phyloP scores from a whole-genome alignment of 208 protist species.

The Naegleria gruberi region DNA sequence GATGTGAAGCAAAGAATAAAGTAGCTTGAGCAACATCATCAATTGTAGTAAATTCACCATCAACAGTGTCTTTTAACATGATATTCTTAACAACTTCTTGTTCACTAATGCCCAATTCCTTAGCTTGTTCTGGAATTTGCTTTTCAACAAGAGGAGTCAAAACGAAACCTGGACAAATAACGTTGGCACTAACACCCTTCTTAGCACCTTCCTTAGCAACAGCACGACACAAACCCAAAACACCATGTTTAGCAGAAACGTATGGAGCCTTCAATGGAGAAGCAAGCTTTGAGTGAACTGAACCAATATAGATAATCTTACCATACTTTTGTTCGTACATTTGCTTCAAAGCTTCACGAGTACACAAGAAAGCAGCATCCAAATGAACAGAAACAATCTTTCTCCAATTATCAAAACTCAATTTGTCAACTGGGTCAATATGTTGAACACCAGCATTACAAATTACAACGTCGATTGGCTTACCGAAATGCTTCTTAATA shows the following conservation, averaged over 20 bases:
- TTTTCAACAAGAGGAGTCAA: constrained; percentile 33
- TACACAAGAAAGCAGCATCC: constrained; percentile 38
- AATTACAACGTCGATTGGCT: constrained; percentile 45
- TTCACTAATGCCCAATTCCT: constrained; percentile 37
- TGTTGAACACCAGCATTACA: constrained; percentile 54
- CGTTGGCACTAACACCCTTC: constrained; percentile 35
- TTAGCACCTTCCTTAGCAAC: constrained; percentile 39
- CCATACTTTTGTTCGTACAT: constrained; percentile 31
- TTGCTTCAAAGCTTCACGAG: constrained; percentile 24
- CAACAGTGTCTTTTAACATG: constrained; percentile 41
- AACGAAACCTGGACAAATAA: constrained; percentile 44
- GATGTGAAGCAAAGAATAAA: constrained; percentile 27
- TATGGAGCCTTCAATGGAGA: constrained; percentile 40
- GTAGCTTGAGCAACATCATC: constrained; percentile 40
- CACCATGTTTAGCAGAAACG: constrained; percentile 40
- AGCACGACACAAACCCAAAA: constrained; percentile 33
- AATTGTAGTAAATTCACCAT: constrained; percentile 37
- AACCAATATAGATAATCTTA: constrained; percentile 39
- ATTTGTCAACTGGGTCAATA: constrained; percentile 40
- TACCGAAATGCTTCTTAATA: not conserved
- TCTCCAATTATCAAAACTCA: constrained; percentile 25
- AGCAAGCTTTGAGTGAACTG: constrained; percentile 39
- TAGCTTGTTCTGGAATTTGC: constrained; percentile 38
- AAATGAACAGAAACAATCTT: constrained; percentile 43
- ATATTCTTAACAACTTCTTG: constrained; percentile 34